Evolutionary conservation across 306 rosid genomes (phyloP), one percentile per base, ranked within the genome.

Genomic region (Cotoneaster glaucophyllus): DNA sequence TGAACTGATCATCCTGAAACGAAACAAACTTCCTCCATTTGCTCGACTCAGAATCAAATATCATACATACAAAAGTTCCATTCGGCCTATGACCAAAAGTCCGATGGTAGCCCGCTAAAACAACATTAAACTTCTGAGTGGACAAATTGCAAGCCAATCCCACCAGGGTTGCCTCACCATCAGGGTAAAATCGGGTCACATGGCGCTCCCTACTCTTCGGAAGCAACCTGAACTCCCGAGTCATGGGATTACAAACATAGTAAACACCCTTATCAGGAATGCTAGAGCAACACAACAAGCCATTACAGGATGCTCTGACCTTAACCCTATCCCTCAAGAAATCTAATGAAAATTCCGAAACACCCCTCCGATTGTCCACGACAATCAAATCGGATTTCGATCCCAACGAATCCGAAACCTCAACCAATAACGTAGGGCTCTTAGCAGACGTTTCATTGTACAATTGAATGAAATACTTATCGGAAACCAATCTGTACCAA

Each of bases 261-360:
- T 84, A 93, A 5, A 93, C 94, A 76, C 90, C 98, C 85, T 83
- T 90, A 64, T 93, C 88, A 74, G 94, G 96, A 61, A 93, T 85
- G 75, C 98, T 90, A 62, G 96, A 90, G 86, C 98, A 90, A 76
- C 98, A 86, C 74, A 93, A 44, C 88, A 93, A 77, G 57, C 98
- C 98, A 86, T 89, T 88, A 84, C 88, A 91, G 17, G 97, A 93
- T 64, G 93, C 96, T 80, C 93, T 79, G 57, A 93, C 84, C 87
- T 83, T 90, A 31, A 93, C 94, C 58, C 96, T 86, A 70, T 88
- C 94, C 78, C 85, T 93, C 75, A 93, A 79, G 76, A 93, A 93
- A 17, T 74, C 81, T n/a, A 90, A 82, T 1, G 88, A 85, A 76
- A 93, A 78, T 65, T 90, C 93, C 45, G 91, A 88, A 13, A 86